Evolutionary conservation across 192 early-diverging fungal genomes (phyloP).

Genomic region (Umbelopsis sp.): DNA sequence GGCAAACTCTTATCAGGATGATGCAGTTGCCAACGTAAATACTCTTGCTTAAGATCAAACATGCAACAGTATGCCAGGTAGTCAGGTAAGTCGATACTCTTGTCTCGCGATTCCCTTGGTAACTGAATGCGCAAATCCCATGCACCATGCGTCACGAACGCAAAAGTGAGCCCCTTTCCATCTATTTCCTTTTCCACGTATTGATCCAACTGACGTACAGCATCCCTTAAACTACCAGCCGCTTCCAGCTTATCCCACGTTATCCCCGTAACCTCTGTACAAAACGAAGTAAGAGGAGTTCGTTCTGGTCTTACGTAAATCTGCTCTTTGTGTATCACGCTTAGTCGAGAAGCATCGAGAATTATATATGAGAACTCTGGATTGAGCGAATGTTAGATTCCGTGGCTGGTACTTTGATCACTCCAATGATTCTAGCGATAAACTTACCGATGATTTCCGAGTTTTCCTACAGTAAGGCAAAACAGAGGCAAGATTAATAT

Average conservation of each 20-base stretch:
- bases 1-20: slow-evolving; percentile 57
- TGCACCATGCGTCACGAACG: slow-evolving; percentile 75
- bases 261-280: slow-evolving; percentile 62
- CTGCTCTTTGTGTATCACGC: slow-evolving; percentile 48
- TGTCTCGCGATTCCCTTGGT: slow-evolving; percentile 65
- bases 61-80: slow-evolving; percentile 63
- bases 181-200: slow-evolving; percentile 58
- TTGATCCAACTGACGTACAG: slow-evolving; percentile 52
- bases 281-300: slow-evolving; percentile 59
- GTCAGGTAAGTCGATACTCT: slow-evolving; percentile 57
- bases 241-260: slow-evolving; percentile 54
- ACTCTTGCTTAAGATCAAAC: slow-evolving; percentile 73
- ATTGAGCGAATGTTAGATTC: neutral
- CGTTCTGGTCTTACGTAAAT: slow-evolving; percentile 52
- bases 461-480: slow-evolving; percentile 45
- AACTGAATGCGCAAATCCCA: slow-evolving; percentile 74
- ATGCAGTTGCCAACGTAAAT: slow-evolving; percentile 62
- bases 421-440: too few relatives aligned
- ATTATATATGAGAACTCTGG: slow-evolving; percentile 58
- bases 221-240: slow-evolving; percentile 57
- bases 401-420: neutral
- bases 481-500: neutral
- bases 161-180: slow-evolving; percentile 54
- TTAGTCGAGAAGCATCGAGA: slow-evolving; percentile 46
- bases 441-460: slow-evolving; percentile 53